These are phyloP conservation scores for Cladophialophora exuberans DNA, from an alignment of 2,329 filamentous ascomycete species.

Conservation along the genomic window DNA sequence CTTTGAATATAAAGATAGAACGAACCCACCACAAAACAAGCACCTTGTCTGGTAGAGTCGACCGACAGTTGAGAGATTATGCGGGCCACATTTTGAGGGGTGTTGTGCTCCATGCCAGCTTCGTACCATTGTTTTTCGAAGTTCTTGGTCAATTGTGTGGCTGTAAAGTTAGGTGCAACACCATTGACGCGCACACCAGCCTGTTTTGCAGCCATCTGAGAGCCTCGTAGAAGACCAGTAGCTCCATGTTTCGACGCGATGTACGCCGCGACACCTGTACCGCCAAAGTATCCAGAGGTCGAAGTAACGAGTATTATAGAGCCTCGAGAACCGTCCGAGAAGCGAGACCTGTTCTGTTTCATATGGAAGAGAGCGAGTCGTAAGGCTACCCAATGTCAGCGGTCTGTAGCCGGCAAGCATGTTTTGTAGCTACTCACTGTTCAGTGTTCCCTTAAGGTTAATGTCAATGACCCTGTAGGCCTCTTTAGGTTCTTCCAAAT, in stretches of 20 bases:
- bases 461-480: conserved; percentile 40
- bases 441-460: conserved; percentile 51
- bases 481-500: background rate
- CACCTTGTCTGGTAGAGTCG: background rate
- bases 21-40: conserved; percentile 2
- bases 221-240: conserved; percentile 44
- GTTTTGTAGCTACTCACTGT: conserved; percentile 41
- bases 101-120: too few relatives aligned
- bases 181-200: conserved; percentile 48
- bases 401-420: background rate
- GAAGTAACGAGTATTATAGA: conserved; percentile 47
- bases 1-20: background rate
- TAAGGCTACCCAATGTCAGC: conserved; percentile 15
- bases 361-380: conserved; percentile 9
- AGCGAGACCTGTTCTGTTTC: conserved; percentile 32
- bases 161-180: conserved; percentile 55
- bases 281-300: conserved; percentile 50
- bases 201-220: conserved; percentile 40
- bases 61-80: too few relatives aligned
- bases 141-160: too few relatives aligned
- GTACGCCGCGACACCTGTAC: conserved; percentile 47
- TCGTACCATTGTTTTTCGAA: too few relatives aligned
- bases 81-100: too few relatives aligned
- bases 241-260: conserved; percentile 49
- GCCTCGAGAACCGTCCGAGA: conserved; percentile 34